Base-by-base conservation (phyloP, 2,329 filamentous ascomycete genomes). In the Apiospora aurea region DNA sequence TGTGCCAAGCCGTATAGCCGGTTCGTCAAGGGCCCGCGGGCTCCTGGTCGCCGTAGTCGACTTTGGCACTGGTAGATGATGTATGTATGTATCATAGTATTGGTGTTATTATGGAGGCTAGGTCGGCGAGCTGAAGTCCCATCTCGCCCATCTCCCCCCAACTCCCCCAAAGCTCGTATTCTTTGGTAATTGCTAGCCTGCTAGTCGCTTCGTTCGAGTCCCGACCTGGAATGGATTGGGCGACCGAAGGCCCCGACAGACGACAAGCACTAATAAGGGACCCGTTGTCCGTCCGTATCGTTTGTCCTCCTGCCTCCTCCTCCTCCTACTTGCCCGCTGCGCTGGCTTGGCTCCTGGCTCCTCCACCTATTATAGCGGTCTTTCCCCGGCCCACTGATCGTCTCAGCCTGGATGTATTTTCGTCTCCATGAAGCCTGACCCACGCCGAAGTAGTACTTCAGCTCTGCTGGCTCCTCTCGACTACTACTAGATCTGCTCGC, bases 1-100 rank as follows among this genome's bases (percentile, higher is more conserved):
- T 41, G 8, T 64, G 57, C 57, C 57, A 64, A 64, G 57, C 57
- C 57, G 57, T 41, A 64, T 64, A 64, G 29, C 57, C 57, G 57
- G 57, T 41, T 41, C 18, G 34, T 64, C 4, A 64, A 64, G 57
- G 57, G 21, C 57, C 57, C 57, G 53, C 29, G 53, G 57, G 34
- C 57, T 64, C 57, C 57, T 41, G 29, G 53, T 38, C 53, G 18
- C 4, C 34, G 51, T 21, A 21, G 1, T 21, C 5, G 21, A 26
- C 13, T 51, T 18, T 29, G 26, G 26, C 26, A 29, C 26, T 29
- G 26, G 51, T 49, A 24, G 5, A 34, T 57, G 51, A 34, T 57
- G 51, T 57, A 34, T 57, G 51, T 34, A 34, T 34, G 26, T 57
- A 51, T 49, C 46, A 34, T 61, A 21, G 26, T 61, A 38, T 34